phyloP scores from a whole-genome alignment of 2,329 filamentous ascomycete genomes.

The Verticillium nubilum region DNA sequence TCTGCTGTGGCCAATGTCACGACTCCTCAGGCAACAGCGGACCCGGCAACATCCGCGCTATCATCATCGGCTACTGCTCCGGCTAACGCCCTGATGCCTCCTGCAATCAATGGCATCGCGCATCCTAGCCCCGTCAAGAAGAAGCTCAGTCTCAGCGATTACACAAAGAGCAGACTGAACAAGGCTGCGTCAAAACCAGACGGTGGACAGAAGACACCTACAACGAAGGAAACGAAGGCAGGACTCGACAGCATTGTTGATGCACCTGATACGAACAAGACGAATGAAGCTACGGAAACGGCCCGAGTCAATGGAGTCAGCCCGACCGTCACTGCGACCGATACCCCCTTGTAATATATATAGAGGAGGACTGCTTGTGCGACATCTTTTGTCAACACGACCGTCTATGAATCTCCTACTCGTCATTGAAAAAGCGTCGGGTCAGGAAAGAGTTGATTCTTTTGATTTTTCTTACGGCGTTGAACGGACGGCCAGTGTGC shows the following conservation, averaged over 20 bases:
- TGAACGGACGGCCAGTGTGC: background rate
- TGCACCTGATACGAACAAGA: constrained; percentile 24
- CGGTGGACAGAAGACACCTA: constrained; percentile 5
- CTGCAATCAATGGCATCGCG: constrained; percentile 34
- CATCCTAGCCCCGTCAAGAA: constrained; percentile 60
- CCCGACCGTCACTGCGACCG: constrained; percentile 4
- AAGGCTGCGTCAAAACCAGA: constrained; percentile 38
- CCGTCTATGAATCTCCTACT: background rate
- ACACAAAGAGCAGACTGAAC: constrained; percentile 53
- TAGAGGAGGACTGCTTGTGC: constrained; percentile 5
- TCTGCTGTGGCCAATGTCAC: constrained; percentile 27
- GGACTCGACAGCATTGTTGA: constrained; percentile 28
- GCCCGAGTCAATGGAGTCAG: constrained; percentile 3
- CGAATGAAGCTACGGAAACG: constrained; percentile 12
- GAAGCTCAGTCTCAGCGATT: constrained; percentile 62
- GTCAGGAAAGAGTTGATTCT: background rate
- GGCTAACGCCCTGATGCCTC: constrained; percentile 35
- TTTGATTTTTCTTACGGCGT: constrained; percentile 1
- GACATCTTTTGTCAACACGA: too few relatives aligned
- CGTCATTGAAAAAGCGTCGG: background rate
- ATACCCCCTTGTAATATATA: constrained; percentile 25
- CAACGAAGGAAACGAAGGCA: constrained; percentile 33
- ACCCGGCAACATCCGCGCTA: constrained; percentile 40
- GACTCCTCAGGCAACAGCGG: constrained; percentile 42
- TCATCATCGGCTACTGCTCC: constrained; percentile 35